Percentiles rank a stretch among this genome's conserved stretches.
Evolutionary conservation across 495 filamentous ascomycete genomes (phyloP).

Genomic region (Trichoderma asperelloides): DNA sequence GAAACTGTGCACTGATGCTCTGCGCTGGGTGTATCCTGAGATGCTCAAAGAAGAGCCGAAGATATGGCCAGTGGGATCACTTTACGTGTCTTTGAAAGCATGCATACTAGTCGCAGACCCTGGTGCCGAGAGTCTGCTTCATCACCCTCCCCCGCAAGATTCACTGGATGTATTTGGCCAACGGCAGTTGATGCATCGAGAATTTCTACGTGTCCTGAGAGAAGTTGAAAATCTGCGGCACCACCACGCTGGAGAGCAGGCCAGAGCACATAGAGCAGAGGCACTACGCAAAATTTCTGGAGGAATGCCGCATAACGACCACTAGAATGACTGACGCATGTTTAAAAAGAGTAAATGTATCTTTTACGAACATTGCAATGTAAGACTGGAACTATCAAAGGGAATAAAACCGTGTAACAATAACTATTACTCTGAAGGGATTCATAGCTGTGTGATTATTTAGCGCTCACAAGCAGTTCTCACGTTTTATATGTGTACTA

Average conservation of each 20-base stretch:
- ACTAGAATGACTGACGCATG: too few species aligned
- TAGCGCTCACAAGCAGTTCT: not conserved
- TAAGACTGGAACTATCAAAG: not conserved
- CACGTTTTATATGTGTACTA: not conserved
- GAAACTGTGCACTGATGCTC: slow-evolving; percentile 34
- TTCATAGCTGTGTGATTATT: not conserved
- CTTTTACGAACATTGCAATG: not conserved
- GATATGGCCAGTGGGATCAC: slow-evolving; percentile 33
- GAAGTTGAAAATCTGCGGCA: not conserved
- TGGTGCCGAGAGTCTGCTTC: slow-evolving; percentile 19
- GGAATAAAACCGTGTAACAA: not conserved
- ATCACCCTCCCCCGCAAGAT: not conserved
- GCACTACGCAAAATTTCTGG: not conserved
- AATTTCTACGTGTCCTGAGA: slow-evolving; percentile 11
- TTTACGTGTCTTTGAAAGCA: slow-evolving; percentile 33
- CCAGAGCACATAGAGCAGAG: not conserved
- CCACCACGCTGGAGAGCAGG: not conserved
- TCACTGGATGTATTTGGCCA: not conserved
- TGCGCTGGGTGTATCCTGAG: slow-evolving; percentile 45
- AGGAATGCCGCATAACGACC: not conserved
- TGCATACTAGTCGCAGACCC: slow-evolving; percentile 49
- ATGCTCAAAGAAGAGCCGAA: slow-evolving; percentile 50
- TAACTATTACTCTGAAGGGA: not conserved
- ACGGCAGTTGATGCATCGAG: not conserved
- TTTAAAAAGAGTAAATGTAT: not conserved